A percentile compares a stretch with the other conserved stretches of the same genome.
Conservation (phyloP, 164 flowering plant genomes). For the Magnolia officinalis region DNA sequence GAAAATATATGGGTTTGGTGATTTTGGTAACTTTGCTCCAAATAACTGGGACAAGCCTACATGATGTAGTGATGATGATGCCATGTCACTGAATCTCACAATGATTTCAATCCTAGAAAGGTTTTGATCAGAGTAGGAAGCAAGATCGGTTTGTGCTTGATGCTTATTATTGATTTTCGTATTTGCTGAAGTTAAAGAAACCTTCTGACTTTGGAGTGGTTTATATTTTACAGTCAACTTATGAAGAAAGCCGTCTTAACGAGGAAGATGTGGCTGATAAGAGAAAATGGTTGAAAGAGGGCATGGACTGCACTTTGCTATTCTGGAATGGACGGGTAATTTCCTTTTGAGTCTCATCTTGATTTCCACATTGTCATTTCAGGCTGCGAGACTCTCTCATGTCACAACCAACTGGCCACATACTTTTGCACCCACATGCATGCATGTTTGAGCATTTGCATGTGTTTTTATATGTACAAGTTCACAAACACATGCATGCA, state of each 20-base stretch:
- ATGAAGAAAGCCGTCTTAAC: constrained; percentile 77
- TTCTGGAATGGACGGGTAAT: constrained; percentile 89
- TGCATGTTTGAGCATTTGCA: neutral
- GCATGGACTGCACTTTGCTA: constrained; percentile 89
- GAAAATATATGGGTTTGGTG: no score
- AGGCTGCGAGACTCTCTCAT: neutral
- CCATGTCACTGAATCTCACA: no score
- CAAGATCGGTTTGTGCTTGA: neutral
- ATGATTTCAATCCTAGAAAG: no score
- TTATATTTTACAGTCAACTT: constrained; percentile 46
- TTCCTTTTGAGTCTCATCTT: neutral
- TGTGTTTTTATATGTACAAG: no score
- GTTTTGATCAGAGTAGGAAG: no score
- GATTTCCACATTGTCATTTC: neutral
- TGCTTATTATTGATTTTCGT: neutral
- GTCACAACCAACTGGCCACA: neutral
- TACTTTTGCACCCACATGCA: neutral
- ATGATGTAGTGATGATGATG: no score
- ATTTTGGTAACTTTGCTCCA: no score
- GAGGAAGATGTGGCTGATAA: constrained; percentile 72
- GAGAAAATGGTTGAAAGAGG: constrained; percentile 87
- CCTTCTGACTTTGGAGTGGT: neutral
- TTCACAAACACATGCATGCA: no score
- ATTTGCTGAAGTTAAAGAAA: neutral
- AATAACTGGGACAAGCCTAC: no score